Base-by-base conservation (phyloP, 495 filamentous ascomycete genomes). In the Aspergillus nidulans region DNA sequence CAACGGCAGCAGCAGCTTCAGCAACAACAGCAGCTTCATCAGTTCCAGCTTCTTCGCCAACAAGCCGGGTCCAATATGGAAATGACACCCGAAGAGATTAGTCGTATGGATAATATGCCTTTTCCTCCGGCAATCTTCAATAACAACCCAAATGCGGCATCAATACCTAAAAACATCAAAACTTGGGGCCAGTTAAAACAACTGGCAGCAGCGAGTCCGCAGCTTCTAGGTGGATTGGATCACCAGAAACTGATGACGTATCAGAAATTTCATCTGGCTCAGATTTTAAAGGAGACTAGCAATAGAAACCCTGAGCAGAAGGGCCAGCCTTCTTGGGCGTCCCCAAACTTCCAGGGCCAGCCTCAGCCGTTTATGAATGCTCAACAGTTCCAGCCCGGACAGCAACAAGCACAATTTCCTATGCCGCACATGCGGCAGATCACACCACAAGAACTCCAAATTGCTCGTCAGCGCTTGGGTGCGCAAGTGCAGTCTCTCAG, bases 171-270 rank as follows among this genome's bases (percentile, higher is more conserved):
- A 15, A 68, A 85, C 2, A 68, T 87, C 16, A 86, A 82, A 63
- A 85, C 83, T 52, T 95, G 89, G 89, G 78, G 76, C 24, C 81
- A 87, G 46, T 70, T 95, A 0, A 91, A 89, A 65, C 69, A 81
- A 38, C 88, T 79, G 76, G 70, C 81, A 1, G 46, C 56, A 1
- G 63, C 74, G 42, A 85, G 84, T 59, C 72, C 72, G n/a, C 73
- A 75, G 38, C 52, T 65, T 18, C 53, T 69, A 16, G 72, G 64
- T 18, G 68, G 70, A 2, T 63, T 74, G 1, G 73, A 78, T 24
- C 43, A 77, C 6, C 61, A 70, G 12, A 73, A 75, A 42, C 53
- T 90, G 3, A 65, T 78, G 52, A 65, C 63, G 12, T 53, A 81
- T 3, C 85, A 90, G 53, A 70, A 69, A 20, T 63, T 75, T 20